A percentile compares a stretch with the other conserved stretches of the same genome.
Conservation (phyloP, 805 yeast species). For the Torulaspora franciscae region DNA sequence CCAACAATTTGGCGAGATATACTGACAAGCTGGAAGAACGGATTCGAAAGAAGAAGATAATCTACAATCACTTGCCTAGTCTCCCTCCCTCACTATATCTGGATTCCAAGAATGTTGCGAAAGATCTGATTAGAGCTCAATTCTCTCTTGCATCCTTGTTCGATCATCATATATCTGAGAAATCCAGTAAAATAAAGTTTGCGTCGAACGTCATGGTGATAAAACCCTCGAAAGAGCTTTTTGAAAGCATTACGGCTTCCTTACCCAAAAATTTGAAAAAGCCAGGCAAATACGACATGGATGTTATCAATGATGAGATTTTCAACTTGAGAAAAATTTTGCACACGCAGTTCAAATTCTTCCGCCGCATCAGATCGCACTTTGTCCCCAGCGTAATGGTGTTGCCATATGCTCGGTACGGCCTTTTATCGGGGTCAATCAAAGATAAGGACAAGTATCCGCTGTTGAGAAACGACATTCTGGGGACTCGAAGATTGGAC, state of each 20-base stretch:
- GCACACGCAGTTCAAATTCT: conserved; percentile 28
- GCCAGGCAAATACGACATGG: conserved; percentile 29
- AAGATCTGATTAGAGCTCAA: conserved; percentile 28
- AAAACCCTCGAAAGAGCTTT: conserved; percentile 41
- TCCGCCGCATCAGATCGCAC: conserved; percentile 24
- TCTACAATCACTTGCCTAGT: conserved; percentile 41
- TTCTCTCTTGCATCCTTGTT: conserved; percentile 26
- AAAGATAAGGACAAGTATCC: conserved; percentile 22
- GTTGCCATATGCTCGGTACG: conserved; percentile 33
- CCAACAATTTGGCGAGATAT: conserved; percentile 25
- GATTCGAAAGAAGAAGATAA: conserved; percentile 21
- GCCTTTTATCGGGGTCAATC: conserved; percentile 30
- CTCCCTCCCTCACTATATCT: conserved; percentile 28
- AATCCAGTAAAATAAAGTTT: conserved; percentile 30
- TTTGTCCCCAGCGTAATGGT: conserved; percentile 30
- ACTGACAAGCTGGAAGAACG: conserved; percentile 22
- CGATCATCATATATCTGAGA: conserved; percentile 15
- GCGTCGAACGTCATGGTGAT: conserved; percentile 55
- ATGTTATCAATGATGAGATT: conserved; percentile 29
- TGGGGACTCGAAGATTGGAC: conserved; percentile 28
- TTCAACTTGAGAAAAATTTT: conserved; percentile 28
- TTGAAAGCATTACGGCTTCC: conserved; percentile 22
- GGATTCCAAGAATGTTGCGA: conserved; percentile 27
- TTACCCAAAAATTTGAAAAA: conserved; percentile 20
- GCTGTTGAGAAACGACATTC: conserved; percentile 25